Evolutionary conservation across 2,329 filamentous ascomycete species (phyloP).

Genomic region (Alternaria consortialis): DNA sequence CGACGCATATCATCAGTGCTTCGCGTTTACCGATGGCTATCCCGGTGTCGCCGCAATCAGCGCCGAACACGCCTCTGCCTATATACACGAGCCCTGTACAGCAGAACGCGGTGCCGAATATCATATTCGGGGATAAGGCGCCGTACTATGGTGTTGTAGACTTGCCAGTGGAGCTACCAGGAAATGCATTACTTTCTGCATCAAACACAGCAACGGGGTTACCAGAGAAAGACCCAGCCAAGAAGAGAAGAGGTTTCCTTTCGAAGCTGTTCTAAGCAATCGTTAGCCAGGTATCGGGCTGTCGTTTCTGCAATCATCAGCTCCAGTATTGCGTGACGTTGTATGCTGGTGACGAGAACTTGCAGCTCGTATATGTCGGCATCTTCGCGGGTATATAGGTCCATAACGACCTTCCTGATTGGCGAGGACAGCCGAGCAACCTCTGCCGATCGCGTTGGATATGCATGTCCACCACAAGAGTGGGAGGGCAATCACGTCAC

Average conservation of each 20-base stretch:
- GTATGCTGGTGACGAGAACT: background rate
- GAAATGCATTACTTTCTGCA: constrained; percentile 17
- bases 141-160: constrained; percentile 25
- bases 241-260: constrained; percentile 38
- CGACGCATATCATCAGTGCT: constrained; percentile 13
- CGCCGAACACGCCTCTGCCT: constrained; percentile 21
- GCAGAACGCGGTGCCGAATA: constrained; percentile 14
- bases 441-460: constrained; percentile 13
- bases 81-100: constrained; percentile 21
- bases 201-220: constrained; percentile 16
- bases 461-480: constrained; percentile 5
- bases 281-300: background rate
- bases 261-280: constrained; percentile 31
- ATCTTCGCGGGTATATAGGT: constrained; percentile 6
- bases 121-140: constrained; percentile 17
- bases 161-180: constrained; percentile 31
- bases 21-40: background rate
- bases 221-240: constrained; percentile 5
- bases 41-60: constrained; percentile 25
- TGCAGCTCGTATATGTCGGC: background rate
- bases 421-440: constrained; percentile 8
- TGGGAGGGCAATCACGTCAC: constrained; percentile 17
- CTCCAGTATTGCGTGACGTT: background rate
- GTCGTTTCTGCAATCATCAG: background rate
- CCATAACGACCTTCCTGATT: constrained; percentile 17